Evolutionary conservation across 768 basidiomycete species (phyloP), one percentile per base, ranked within the genome.

Genomic region (Psilocybe cyanescens): DNA sequence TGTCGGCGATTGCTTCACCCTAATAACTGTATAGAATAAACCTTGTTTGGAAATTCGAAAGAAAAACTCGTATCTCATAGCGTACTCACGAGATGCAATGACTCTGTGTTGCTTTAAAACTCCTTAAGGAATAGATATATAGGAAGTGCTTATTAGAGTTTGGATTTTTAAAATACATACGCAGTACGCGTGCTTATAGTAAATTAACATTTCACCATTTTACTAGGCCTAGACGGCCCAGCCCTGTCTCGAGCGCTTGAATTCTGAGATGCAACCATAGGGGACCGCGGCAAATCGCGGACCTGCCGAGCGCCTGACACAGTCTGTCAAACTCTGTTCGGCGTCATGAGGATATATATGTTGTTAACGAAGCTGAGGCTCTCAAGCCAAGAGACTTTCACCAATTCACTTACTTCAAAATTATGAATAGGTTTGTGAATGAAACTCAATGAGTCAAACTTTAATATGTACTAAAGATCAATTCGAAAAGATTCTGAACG

Each of bases 21-120:
- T 16, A 11, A 14, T 33, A 2, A 7, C 6, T 6, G 17, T 35
- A n/a, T 17, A n/a, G 5, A n/a, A 53, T 35, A 33, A 53, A 37
- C 51, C 51, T 53, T 19, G 30, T 53, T 35, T 53, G n/a, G 51
- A 37, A 53, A 53, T 35, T 33, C 33, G 51, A 35, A 53, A 37
- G 33, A 28, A 49, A 49, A 30, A 30, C 1, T 14, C 7, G 5
- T 8, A n/a, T 33, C 24, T 33, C n/a, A 51, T 12, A 14, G 4
- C 4, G 0, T 11, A n/a, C 41, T 44, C 41, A 44, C 41, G 41
- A 44, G 41, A 12, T 44, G 14, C 14, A 39, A 12, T 44, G n/a
- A 44, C n/a, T 11, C 41, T 44, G 41, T 44, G 41, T 44, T 12
- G 41, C 11, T 44, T 44, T 44, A 16, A 39, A 44, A 12, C n/a